phyloP scores from a whole-genome alignment of 1,284 basidiomycete genomes.

The Tilletia horrida region DNA sequence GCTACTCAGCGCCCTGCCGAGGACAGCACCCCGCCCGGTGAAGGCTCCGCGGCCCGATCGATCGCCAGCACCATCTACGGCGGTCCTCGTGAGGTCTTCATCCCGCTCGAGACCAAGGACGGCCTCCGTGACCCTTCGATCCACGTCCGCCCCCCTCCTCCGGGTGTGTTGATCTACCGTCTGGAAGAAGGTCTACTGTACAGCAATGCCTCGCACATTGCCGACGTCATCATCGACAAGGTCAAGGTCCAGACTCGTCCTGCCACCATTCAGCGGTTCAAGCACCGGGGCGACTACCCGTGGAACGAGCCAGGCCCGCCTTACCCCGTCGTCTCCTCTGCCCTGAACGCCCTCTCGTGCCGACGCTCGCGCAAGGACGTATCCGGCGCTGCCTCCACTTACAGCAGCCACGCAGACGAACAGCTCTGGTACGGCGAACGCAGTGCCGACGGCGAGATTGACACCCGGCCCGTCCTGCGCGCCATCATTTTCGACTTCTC shows the following conservation, averaged over 20 bases:
- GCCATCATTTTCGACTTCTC: conserved; percentile 91
- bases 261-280: conserved; percentile 61
- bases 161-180: conserved; percentile 86
- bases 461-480: conserved; percentile 67
- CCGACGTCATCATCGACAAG: conserved; percentile 73
- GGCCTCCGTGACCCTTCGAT: conserved; percentile 69
- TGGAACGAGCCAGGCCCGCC: conserved; percentile 81
- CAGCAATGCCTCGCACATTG: conserved; percentile 80
- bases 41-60: neutral
- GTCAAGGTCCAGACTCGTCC: conserved; percentile 75
- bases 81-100: conserved; percentile 66
- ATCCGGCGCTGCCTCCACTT: conserved; percentile 56
- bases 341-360: conserved; percentile 32
- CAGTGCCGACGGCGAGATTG: conserved; percentile 33
- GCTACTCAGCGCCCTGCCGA: conserved; percentile 8
- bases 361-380: conserved; percentile 25
- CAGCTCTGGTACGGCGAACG: neutral
- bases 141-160: conserved; percentile 72
- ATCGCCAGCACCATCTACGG: conserved; percentile 23
- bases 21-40: conserved; percentile 17
- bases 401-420: conserved; percentile 59
- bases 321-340: conserved; percentile 38
- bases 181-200: conserved; percentile 91
- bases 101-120: conserved; percentile 66
- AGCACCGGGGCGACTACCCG: conserved; percentile 65